Conservation (phyloP, 805 yeast species). For the Myxozyma sirexii region DNA sequence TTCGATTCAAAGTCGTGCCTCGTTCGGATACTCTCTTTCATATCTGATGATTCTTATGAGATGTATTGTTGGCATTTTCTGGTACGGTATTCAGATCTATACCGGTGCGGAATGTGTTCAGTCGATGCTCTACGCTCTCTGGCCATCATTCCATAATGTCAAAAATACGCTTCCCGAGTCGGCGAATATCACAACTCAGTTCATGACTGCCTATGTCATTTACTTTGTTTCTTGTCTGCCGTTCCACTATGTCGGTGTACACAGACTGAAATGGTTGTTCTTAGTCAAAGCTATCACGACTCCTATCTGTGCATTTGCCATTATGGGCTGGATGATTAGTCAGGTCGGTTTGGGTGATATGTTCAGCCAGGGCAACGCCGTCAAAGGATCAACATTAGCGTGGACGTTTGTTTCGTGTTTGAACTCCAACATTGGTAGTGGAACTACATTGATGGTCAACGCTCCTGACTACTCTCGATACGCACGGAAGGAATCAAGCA, state of each 20-base stretch:
- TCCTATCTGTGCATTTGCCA: constrained; percentile 82
- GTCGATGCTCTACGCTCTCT: constrained; percentile 73
- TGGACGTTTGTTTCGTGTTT: constrained; percentile 67
- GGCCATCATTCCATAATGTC: constrained; percentile 49
- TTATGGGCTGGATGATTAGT: constrained; percentile 73
- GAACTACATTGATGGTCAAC: constrained; percentile 47
- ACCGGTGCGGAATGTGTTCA: constrained; percentile 57
- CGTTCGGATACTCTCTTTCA: constrained; percentile 54
- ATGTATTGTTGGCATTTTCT: constrained; percentile 63
- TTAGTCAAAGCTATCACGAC: constrained; percentile 76
- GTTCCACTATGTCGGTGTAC: constrained; percentile 80
- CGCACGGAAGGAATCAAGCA: constrained; percentile 36
- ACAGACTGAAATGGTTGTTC: constrained; percentile 78
- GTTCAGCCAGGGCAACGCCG: constrained; percentile 70
- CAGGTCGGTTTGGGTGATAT: constrained; percentile 43
- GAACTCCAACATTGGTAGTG: constrained; percentile 51
- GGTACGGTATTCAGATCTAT: constrained; percentile 52
- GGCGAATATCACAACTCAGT: constrained; percentile 45
- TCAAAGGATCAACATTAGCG: constrained; percentile 72
- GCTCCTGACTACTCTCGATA: constrained; percentile 51
- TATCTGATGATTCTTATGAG: constrained; percentile 49
- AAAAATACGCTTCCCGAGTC: constrained; percentile 46
- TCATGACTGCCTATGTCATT: constrained; percentile 73
- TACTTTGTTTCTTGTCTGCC: constrained; percentile 84
- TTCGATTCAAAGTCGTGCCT: constrained; percentile 49